Evolutionary conservation across 805 yeast genomes (phyloP).

Genomic region (Clavispora asparagi): DNA sequence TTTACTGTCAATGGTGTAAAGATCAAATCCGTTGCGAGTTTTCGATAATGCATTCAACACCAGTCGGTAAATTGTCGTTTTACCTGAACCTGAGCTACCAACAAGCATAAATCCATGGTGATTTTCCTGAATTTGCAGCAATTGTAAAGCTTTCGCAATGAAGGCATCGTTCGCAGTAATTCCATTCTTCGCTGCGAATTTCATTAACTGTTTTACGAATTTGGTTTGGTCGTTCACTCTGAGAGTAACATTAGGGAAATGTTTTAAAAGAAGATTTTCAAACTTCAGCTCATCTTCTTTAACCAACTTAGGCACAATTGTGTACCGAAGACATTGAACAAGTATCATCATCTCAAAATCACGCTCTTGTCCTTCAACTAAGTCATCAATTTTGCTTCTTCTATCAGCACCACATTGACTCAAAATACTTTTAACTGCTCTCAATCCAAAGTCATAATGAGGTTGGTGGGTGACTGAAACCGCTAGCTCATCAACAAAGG

Average conservation of each 20-base stretch:
- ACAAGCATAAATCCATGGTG: conserved; percentile 80
- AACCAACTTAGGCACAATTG: conserved; percentile 64
- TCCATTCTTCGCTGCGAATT: conserved; percentile 27
- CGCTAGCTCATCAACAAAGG: conserved; percentile 47
- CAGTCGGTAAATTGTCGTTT: conserved; percentile 49
- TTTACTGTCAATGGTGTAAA: conserved; percentile 65
- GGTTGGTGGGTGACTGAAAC: conserved; percentile 43
- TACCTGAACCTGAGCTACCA: conserved; percentile 76
- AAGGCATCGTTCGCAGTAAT: conserved; percentile 35
- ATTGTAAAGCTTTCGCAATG: conserved; percentile 53
- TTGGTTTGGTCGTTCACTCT: conserved; percentile 17
- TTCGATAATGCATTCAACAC: conserved; percentile 41
- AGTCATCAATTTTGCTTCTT: conserved; percentile 11
- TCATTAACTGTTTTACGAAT: conserved; percentile 21
- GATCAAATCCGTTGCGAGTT: conserved; percentile 32
- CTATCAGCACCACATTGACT: conserved; percentile 50
- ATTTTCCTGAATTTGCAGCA: conserved; percentile 52
- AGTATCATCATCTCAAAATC: conserved; percentile 26
- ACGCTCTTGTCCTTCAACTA: not conserved
- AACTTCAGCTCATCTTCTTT: conserved; percentile 43
- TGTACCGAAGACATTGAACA: conserved; percentile 50
- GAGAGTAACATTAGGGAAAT: conserved; percentile 12
- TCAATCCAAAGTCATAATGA: conserved; percentile 88
- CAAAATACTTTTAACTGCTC: conserved; percentile 71
- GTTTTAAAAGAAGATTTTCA: conserved; percentile 11